Percentiles rank a stretch among this genome's conserved stretches.
Conservation (phyloP, 2,329 filamentous ascomycete genomes). For the Rhynchosporium secalis region DNA sequence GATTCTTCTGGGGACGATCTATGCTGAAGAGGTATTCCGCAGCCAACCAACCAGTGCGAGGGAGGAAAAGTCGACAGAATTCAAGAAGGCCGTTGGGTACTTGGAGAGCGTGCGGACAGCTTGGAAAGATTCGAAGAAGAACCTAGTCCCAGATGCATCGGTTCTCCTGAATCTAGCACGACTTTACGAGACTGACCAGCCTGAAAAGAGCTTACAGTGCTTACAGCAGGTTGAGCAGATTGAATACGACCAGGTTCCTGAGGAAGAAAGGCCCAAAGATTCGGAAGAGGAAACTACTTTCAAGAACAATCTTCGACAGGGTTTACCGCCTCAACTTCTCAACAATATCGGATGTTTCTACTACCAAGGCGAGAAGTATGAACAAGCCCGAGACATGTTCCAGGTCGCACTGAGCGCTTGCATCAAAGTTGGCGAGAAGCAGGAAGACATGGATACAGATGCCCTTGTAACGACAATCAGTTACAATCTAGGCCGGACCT, state of each 20-base stretch:
- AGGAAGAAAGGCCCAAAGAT: constrained; percentile 64
- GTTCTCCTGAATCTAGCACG: constrained; percentile 90
- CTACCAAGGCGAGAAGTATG: constrained; percentile 81
- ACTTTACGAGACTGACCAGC: constrained; percentile 81
- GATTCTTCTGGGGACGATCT: constrained; percentile 85
- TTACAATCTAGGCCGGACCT: constrained; percentile 92
- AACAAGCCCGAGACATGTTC: constrained; percentile 81
- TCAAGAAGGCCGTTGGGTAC: constrained; percentile 81
- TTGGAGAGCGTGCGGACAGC: constrained; percentile 81
- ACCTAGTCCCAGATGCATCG: constrained; percentile 75
- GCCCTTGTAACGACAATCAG: constrained; percentile 93
- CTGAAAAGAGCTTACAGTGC: constrained; percentile 90
- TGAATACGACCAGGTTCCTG: constrained; percentile 75
- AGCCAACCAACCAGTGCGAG: constrained; percentile 69
- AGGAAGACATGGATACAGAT: constrained; percentile 79
- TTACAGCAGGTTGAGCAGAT: constrained; percentile 89
- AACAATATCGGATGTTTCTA: constrained; percentile 98
- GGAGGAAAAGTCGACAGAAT: constrained; percentile 84
- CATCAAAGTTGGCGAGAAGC: constrained; percentile 74
- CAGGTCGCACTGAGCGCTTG: constrained; percentile 89
- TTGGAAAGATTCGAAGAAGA: constrained; percentile 93
- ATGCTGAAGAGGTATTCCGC: constrained; percentile 90
- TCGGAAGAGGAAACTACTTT: constrained; percentile 60
- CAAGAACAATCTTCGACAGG: constrained; percentile 66
- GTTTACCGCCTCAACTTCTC: constrained; percentile 83